These are phyloP conservation scores for Sclerotiophoma versabilis DNA, from an alignment of 2,329 filamentous ascomycete genomes.

Conservation along the genomic window DNA sequence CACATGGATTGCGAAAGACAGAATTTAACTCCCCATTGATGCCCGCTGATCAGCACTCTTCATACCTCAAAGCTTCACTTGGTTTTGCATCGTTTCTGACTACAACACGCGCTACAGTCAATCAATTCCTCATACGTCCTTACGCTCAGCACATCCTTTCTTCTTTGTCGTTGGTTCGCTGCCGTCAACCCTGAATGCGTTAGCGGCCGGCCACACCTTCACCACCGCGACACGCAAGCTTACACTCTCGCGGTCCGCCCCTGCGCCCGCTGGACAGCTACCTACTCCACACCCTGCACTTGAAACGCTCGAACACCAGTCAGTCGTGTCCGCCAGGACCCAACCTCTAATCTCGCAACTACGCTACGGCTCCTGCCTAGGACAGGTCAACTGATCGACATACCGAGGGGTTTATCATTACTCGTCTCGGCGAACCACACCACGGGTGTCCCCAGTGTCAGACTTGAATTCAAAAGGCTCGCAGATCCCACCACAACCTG, in stretches of 20 bases:
- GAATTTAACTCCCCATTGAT: slow-evolving; percentile 33
- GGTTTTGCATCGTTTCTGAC: slow-evolving; percentile 38
- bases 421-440: slow-evolving; percentile 40
- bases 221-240: slow-evolving; percentile 37
- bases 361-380: slow-evolving; percentile 46
- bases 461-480: slow-evolving; percentile 50
- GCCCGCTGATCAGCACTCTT: slow-evolving; percentile 44
- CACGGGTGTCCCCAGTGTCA: slow-evolving; percentile 47
- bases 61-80: slow-evolving; percentile 38
- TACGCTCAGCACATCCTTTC: slow-evolving; percentile 41
- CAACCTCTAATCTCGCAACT: slow-evolving; percentile 47
- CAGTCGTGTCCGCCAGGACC: slow-evolving; percentile 38
- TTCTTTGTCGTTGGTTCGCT: slow-evolving; percentile 43
- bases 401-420: slow-evolving; percentile 47
- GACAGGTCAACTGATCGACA: slow-evolving; percentile 48
- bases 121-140: slow-evolving; percentile 44
- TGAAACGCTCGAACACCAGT: slow-evolving; percentile 50
- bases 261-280: slow-evolving; percentile 34
- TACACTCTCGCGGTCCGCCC: slow-evolving; percentile 32
- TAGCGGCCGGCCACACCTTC: slow-evolving; percentile 28
- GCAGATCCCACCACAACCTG: slow-evolving; percentile 59
- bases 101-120: slow-evolving; percentile 30
- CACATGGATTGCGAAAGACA: slow-evolving; percentile 43
- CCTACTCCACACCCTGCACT: slow-evolving; percentile 44
- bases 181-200: slow-evolving; percentile 33